phyloP scores from a whole-genome alignment of 2,329 filamentous ascomycete species.

The Fonsecaea multimorphosa region DNA sequence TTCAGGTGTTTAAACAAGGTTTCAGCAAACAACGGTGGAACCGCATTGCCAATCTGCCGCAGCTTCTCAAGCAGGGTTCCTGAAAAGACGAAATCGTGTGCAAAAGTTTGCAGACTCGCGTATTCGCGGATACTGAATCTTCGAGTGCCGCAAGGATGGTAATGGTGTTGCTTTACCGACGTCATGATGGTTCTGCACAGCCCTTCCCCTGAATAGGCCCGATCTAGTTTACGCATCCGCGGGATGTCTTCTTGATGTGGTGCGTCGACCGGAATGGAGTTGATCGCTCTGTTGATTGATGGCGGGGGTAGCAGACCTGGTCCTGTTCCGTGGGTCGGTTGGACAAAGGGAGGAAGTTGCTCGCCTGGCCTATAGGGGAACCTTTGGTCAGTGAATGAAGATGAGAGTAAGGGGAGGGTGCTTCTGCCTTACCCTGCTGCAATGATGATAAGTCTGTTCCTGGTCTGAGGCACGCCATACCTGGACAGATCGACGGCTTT shows the following conservation, averaged over 20 bases:
- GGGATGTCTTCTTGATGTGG: neutral
- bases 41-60: slow-evolving; percentile 79
- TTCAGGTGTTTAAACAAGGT: slow-evolving; percentile 49
- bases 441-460: slow-evolving; percentile 59
- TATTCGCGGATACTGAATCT: slow-evolving; percentile 71
- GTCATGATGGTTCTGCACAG: slow-evolving; percentile 66
- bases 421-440: slow-evolving; percentile 56
- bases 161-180: slow-evolving; percentile 63
- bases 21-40: slow-evolving; percentile 63
- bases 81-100: slow-evolving; percentile 63
- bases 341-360: slow-evolving; percentile 68
- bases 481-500: slow-evolving; percentile 59
- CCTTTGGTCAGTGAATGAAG: slow-evolving; percentile 49
- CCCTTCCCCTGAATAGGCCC: slow-evolving; percentile 41
- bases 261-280: slow-evolving; percentile 44
- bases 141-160: slow-evolving; percentile 69
- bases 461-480: slow-evolving; percentile 58
- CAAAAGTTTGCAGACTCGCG: slow-evolving; percentile 74
- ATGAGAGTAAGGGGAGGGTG: slow-evolving; percentile 25
- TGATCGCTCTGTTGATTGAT: slow-evolving; percentile 53
- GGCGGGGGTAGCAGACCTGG: slow-evolving; percentile 44
- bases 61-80: slow-evolving; percentile 49
- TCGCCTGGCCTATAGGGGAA: slow-evolving; percentile 69
- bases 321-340: slow-evolving; percentile 60
- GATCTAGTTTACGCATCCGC: neutral